These are phyloP conservation scores for Diplosphaera chodatii DNA, from an alignment of 139 green algal species.

Conservation along the genomic window DNA sequence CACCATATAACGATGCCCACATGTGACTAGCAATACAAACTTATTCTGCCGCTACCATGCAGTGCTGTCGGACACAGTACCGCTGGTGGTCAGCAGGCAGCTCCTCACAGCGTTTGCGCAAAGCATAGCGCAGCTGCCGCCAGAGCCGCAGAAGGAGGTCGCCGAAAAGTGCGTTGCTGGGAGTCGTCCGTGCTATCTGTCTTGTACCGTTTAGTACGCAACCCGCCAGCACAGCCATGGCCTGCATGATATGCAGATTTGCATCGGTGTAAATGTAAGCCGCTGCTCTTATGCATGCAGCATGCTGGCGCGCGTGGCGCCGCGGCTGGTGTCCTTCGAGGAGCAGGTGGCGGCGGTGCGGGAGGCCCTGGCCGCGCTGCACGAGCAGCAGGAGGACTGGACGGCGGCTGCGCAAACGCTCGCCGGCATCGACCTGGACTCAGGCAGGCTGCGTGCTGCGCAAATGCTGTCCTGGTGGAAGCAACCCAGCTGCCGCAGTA, in stretches of 20 bases:
- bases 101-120: conserved; percentile 60
- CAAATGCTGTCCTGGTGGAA: background rate
- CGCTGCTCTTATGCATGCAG: conserved; percentile 28
- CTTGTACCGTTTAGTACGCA: too few relatives aligned
- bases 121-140: conserved; percentile 44
- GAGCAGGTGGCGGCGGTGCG: conserved; percentile 61
- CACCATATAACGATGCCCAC: background rate
- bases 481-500: too few relatives aligned
- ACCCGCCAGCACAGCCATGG: too few relatives aligned
- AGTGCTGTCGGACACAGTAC: conserved; percentile 81
- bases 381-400: conserved; percentile 80
- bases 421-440: conserved; percentile 88
- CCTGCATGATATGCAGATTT: too few relatives aligned
- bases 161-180: conserved; percentile 69
- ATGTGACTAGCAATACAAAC: background rate
- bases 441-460: conserved; percentile 22
- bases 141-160: conserved; percentile 55
- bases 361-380: conserved; percentile 51
- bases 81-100: conserved; percentile 71
- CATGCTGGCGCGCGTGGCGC: conserved; percentile 63
- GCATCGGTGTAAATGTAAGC: too few relatives aligned
- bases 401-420: conserved; percentile 76
- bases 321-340: conserved; percentile 78
- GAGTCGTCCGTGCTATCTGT: too few relatives aligned
- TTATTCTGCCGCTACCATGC: conserved; percentile 3